These are phyloP conservation scores for Hypoxylon trugodes DNA, from an alignment of 495 filamentous ascomycete genomes.

Conservation along the genomic window DNA sequence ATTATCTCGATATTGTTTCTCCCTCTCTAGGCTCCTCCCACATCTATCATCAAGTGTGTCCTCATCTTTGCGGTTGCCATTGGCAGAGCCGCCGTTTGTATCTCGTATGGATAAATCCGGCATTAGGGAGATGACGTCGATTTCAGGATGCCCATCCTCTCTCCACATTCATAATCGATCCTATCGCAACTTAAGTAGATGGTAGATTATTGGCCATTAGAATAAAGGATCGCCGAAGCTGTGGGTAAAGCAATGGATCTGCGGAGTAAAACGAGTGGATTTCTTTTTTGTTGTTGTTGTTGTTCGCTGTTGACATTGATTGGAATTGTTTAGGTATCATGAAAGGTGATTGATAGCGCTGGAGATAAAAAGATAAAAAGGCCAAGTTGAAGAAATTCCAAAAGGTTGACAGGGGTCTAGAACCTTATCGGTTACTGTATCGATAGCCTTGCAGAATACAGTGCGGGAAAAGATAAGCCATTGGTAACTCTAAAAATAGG, in stretches of 20 bases:
- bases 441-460: slow-evolving; percentile 14
- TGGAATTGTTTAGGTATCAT: not conserved
- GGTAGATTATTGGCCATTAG: not conserved
- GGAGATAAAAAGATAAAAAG: not conserved
- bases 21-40: slow-evolving; percentile 28
- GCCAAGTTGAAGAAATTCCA: slow-evolving; percentile 21
- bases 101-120: slow-evolving; percentile 24
- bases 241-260: not conserved
- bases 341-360: not conserved
- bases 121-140: slow-evolving; percentile 25
- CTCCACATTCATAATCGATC: not conserved
- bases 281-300: not conserved
- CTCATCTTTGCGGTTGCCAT: slow-evolving; percentile 1
- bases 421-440: slow-evolving; percentile 16
- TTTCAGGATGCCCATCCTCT: slow-evolving; percentile 24
- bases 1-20: slow-evolving; percentile 15
- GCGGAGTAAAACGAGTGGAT: not conserved
- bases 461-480: slow-evolving; percentile 2
- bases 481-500: slow-evolving; percentile 16
- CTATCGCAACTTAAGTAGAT: not conserved
- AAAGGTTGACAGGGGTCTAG: slow-evolving; percentile 13
- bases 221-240: not conserved
- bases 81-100: not conserved
- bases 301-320: not conserved
- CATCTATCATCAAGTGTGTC: slow-evolving; percentile 10